Evolutionary conservation across 805 yeast genomes (phyloP), one percentile per base, ranked within the genome.

Genomic region (Suhomyces faveliae): DNA sequence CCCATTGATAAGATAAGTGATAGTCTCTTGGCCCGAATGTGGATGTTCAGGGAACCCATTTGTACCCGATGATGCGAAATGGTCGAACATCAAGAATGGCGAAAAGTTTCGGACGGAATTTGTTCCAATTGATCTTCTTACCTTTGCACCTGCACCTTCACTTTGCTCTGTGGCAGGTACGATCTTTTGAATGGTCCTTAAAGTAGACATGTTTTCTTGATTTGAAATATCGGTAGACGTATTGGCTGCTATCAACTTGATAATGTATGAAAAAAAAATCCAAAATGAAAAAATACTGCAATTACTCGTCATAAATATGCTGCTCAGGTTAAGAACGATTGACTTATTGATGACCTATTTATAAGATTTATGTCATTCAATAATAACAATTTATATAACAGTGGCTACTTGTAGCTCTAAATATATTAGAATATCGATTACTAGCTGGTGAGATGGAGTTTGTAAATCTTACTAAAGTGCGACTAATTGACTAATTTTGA

Each of bases 91-190:
- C 48, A 89, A 68, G 61, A 89, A 89, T 3, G 96, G 96, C n/a
- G 88, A 75, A 66, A 89, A 89, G 63, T 84, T 84, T 58, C 91
- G 76, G 75, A 83, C 77, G 21, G 74, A 70, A 66, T 72, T 69
- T 5, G 83, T 77, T 38, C 96, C 96, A 49, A 89, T 81, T 4
- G 94, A 82, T 58, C 96, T 75, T 62, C 96, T 78, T 19, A 89
- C 96, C 24, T 77, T 68, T 23, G 96, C 96, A 15, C 96, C 96
- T 24, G 78, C 90, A 54, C 96, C 96, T 67, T 89, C 96, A 15
- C 84, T 74, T 59, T 84, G 89, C 57, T 87, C 88, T 35, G 76
- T 60, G 25, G 92, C 90, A 40, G 62, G 55, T 19, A 71, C 56
- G 33, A 71, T 55, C 42, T 59, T 60, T 29, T 55, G 54, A 50